Evolutionary conservation across 495 filamentous ascomycete genomes (phyloP).

Genomic region (Opeltia flavorubescens): DNA sequence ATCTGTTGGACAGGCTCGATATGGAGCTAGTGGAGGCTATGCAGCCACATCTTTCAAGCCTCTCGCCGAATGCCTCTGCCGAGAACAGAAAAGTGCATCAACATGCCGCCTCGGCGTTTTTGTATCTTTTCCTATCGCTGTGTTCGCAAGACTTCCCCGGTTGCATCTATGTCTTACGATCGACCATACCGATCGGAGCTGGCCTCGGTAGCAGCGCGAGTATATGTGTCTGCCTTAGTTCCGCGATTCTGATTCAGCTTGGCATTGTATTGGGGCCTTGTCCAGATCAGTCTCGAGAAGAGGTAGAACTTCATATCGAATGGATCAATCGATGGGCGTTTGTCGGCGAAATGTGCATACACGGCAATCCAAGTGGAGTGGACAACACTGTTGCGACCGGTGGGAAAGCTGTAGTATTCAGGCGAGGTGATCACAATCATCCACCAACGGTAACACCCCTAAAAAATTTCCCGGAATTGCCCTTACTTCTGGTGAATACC

Average conservation of each 20-base stretch:
- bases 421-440: constrained; percentile 59
- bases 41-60: constrained; percentile 53
- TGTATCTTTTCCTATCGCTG: constrained; percentile 85
- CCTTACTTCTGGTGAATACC: constrained; percentile 80
- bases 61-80: constrained; percentile 50
- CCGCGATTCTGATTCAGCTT: constrained; percentile 77
- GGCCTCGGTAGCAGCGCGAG: constrained; percentile 88
- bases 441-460: constrained; percentile 67
- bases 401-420: constrained; percentile 86
- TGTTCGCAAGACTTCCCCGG: constrained; percentile 62
- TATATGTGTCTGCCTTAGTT: constrained; percentile 77
- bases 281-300: constrained; percentile 67
- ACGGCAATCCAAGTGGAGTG: constrained; percentile 89
- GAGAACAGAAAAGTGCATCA: constrained; percentile 66
- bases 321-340: constrained; percentile 96
- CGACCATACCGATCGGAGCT: constrained; percentile 84
- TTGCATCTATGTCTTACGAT: constrained; percentile 80
- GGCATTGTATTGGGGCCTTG: constrained; percentile 78
- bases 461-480: constrained; percentile 76
- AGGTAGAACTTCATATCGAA: constrained; percentile 74
- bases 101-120: constrained; percentile 64
- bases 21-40: constrained; percentile 63
- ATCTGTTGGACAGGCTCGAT: constrained; percentile 73
- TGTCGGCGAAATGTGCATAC: constrained; percentile 91
- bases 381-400: constrained; percentile 94